Evolutionary conservation across 129 eudicot genomes (phyloP), one percentile per base, ranked within the genome.

Genomic region (Pittosporum tobira): DNA sequence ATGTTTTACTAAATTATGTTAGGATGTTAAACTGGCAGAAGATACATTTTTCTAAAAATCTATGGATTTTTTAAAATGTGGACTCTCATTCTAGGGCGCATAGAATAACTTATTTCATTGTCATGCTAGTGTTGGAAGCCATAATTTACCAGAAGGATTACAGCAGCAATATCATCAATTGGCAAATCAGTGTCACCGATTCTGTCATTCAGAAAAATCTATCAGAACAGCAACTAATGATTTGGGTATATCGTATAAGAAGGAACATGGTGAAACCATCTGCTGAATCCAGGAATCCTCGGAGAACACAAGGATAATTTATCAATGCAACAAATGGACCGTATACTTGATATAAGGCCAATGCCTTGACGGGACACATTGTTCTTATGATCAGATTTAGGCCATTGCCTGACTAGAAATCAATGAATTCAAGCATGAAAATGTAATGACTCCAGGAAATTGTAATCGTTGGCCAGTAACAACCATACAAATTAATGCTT

Each of bases 101-200:
- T 19, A 52, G n/a, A n/a, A 16, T 21, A 25, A 34, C 11, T 27
- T 30, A 26, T 13, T 25, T 10, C 21, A 20, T 12, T 47, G 14
- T 44, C 45, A 25, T 31, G 11, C 30, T 37, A 45, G 15, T 48
- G 5, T 61, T 16, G 48, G 54, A 65, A 61, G 66, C 30, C 64
- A 56, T 8, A 57, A 60, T 16, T 58, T 88, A 84, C 94, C 84
- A 90, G 87, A 61, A 83, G 94, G 26, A 72, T 49, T n/a, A 75
- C 97, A 48, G 95, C 97, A 68, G 97, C 97, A 69, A 90, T 81
- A 64, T 85, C 97, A 75, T 90, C 94, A 68, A 90, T 26, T 3
- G 95, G 97, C 49, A 85, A 77, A 79, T 85, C 95, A 54, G 61
- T 71, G 25, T 79, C 83, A 61, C 94, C 95, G 8, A 85, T 78